A percentile compares a stretch with the other conserved stretches of the same genome.
Conservation (phyloP, 371 early-diverging fungal genomes). For the Circinella minor region DNA sequence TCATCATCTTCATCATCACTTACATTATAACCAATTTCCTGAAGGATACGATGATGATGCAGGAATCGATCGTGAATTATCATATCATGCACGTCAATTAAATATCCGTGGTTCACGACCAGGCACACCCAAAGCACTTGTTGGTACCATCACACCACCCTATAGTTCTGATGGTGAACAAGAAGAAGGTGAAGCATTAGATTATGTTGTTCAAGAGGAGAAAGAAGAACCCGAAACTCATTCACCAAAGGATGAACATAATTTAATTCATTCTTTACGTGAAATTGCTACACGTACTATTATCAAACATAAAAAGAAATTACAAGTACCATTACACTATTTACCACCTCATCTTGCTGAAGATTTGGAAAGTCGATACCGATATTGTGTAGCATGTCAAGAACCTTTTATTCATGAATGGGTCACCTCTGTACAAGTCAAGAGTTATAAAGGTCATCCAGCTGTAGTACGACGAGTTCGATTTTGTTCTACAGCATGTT, state of each 20-base stretch:
- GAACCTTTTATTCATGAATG: slow-evolving; percentile 65
- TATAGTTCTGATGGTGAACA: background rate
- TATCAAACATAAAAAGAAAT: slow-evolving; percentile 14
- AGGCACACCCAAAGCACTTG: slow-evolving; percentile 15
- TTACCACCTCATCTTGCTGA: slow-evolving; percentile 51
- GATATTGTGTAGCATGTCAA: slow-evolving; percentile 54
- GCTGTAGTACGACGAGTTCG: slow-evolving; percentile 63
- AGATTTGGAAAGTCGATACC: slow-evolving; percentile 42
- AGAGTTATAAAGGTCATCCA: slow-evolving; percentile 64
- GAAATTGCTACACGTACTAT: slow-evolving; percentile 41
- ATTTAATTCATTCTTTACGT: slow-evolving; percentile 34
- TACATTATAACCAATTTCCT: slow-evolving; percentile 4
- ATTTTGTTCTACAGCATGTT: slow-evolving; percentile 60
- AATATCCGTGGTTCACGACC: slow-evolving; percentile 46
- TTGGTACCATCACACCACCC: slow-evolving; percentile 13
- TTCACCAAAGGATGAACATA: slow-evolving; percentile 9
- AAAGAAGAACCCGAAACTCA: background rate
- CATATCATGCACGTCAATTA: slow-evolving; percentile 46
- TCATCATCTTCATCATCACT: background rate
- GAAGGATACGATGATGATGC: slow-evolving; percentile 45
- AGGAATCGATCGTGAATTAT: slow-evolving; percentile 47
- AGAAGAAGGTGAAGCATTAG: background rate
- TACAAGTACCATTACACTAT: slow-evolving; percentile 26
- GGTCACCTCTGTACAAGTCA: slow-evolving; percentile 66
- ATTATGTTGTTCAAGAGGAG: background rate